Evolutionary conservation across 2,329 filamentous ascomycete genomes (phyloP).

Genomic region (Ceratocystis cubensis): DNA sequence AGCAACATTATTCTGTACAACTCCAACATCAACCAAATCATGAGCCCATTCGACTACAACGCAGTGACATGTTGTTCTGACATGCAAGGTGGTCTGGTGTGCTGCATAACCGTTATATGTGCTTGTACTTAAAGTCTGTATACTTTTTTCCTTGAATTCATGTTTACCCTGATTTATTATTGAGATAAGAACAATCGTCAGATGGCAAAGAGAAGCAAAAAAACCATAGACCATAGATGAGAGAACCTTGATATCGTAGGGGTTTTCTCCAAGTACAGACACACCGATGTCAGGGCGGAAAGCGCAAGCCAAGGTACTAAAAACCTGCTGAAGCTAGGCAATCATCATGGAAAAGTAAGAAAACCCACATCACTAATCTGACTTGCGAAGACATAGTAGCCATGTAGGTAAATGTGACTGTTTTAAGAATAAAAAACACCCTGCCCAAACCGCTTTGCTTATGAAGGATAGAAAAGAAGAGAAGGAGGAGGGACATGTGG

Average conservation of each 20-base stretch:
- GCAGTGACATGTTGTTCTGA: background rate
- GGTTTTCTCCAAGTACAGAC: background rate
- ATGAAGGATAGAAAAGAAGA: background rate
- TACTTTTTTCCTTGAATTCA: background rate
- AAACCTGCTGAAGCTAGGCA: no score
- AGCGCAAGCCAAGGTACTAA: background rate
- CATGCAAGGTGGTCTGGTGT: background rate
- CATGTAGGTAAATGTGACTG: background rate
- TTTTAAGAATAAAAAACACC: slow-evolving; percentile 1
- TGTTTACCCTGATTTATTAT: background rate
- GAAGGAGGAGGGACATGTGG: background rate
- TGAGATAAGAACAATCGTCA: background rate
- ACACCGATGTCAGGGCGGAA: background rate
- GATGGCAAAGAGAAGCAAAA: background rate
- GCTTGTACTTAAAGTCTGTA: background rate
- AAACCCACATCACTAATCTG: background rate
- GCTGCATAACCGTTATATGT: background rate
- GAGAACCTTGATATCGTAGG: background rate
- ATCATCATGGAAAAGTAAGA: background rate
- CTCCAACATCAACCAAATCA: background rate
- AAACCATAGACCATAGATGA: background rate
- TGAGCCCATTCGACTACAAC: background rate
- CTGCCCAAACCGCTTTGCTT: slow-evolving; percentile 14
- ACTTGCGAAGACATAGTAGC: background rate
- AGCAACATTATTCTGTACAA: slow-evolving; percentile 6